These are phyloP conservation scores for Vigna hirtella DNA, from an alignment of 306 rosid genomes.

Conservation along the genomic window DNA sequence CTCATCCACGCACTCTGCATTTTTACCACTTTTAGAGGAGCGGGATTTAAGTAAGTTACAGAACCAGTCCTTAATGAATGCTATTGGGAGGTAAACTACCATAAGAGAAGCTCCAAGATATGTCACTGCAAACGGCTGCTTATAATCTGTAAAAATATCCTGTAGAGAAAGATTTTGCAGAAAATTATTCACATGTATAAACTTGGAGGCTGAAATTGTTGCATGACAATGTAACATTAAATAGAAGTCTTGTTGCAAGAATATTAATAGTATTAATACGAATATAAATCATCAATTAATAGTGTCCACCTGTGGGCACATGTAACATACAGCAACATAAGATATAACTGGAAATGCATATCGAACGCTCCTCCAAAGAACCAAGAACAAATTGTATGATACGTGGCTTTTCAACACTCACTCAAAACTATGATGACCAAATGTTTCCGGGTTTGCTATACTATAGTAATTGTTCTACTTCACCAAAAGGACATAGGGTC, in stretches of 20 bases:
- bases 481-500: background rate
- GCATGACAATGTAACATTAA: slow-evolving; percentile 23
- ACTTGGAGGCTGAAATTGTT: slow-evolving; percentile 25
- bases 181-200: slow-evolving; percentile 33
- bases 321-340: slow-evolving; percentile 15
- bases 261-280: background rate
- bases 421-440: background rate
- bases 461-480: background rate
- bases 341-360: slow-evolving; percentile 21
- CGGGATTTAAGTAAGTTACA: slow-evolving; percentile 65
- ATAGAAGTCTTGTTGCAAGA: background rate
- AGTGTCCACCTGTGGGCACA: slow-evolving; percentile 7
- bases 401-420: background rate
- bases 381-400: background rate
- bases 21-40: slow-evolving; percentile 75
- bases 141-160: slow-evolving; percentile 83
- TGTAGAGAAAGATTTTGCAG: slow-evolving; percentile 52
- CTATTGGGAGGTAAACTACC: slow-evolving; percentile 98
- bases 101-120: slow-evolving; percentile 98
- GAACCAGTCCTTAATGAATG: slow-evolving; percentile 96
- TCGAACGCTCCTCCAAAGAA: background rate
- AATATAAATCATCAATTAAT: slow-evolving; percentile 32
- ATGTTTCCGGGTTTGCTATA: background rate
- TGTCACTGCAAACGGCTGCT: slow-evolving; percentile 98
- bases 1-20: slow-evolving; percentile 60